Evolutionary conservation across 129 eudicot genomes (phyloP).

Genomic region (Tanacetum coccineum): DNA sequence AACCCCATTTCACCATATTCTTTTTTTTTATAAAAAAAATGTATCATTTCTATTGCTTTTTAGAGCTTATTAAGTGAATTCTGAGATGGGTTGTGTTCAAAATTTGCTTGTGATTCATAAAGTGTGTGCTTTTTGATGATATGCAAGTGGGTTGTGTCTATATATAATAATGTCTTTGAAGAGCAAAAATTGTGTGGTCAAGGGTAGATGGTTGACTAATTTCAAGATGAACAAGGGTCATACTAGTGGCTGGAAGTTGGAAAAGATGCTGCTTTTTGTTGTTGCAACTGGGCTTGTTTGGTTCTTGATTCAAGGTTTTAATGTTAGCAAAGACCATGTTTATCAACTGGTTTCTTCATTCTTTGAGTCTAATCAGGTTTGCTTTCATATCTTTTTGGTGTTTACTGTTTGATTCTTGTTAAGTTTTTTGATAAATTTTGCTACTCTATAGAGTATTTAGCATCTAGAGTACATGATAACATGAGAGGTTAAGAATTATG

Average conservation of each 20-base stretch:
- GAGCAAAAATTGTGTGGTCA: conserved; percentile 35
- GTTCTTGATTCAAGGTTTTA: conserved; percentile 31
- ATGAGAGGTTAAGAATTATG: conserved; percentile 8
- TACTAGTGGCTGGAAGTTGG: conserved; percentile 39
- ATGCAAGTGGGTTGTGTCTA: conserved; percentile 58
- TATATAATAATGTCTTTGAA: conserved; percentile 70
- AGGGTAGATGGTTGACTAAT: conserved; percentile 38
- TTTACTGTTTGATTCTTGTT: conserved; percentile 21
- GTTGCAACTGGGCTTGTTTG: conserved; percentile 45
- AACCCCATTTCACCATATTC: conserved; percentile 21
- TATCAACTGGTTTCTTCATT: conserved; percentile 38
- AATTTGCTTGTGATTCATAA: conserved; percentile 10
- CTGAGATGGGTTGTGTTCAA: conserved; percentile 25
- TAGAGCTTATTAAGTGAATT: conserved; percentile 15
- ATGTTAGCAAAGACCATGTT: conserved; percentile 28
- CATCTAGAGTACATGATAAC: conserved; percentile 19
- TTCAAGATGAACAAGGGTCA: conserved; percentile 45
- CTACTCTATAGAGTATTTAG: conserved; percentile 7
- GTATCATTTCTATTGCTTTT: conserved; percentile 27
- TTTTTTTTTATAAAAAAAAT: background rate
- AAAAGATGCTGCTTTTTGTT: conserved; percentile 31
- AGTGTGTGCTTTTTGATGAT: conserved; percentile 35
- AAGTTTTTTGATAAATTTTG: background rate
- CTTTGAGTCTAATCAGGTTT: conserved; percentile 49
- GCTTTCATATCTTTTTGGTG: conserved; percentile 3